phyloP scores from a whole-genome alignment of 148 eudicot genomes.

The Drosera capensis region DNA sequence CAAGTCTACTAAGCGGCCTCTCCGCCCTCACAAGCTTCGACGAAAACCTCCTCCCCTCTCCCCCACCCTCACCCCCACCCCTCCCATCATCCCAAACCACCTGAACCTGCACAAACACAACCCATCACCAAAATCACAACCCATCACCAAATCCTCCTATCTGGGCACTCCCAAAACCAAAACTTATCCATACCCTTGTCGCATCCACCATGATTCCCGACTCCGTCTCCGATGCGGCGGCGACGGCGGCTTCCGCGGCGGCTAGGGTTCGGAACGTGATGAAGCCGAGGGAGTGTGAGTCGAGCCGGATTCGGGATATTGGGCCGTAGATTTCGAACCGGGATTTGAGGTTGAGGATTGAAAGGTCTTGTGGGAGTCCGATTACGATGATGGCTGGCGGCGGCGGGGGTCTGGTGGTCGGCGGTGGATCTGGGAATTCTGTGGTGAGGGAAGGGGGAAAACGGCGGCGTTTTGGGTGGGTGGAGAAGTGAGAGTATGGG shows the following conservation, averaged over 20 bases:
- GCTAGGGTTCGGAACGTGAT: slow-evolving; percentile 47
- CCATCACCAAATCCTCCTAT: background rate
- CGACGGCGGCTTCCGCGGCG: slow-evolving; percentile 45
- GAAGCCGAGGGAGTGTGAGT: slow-evolving; percentile 40
- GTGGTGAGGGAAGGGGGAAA: slow-evolving; percentile 16
- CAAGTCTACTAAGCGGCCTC: slow-evolving; percentile 57
- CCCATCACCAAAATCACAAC: background rate
- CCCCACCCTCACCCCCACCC: slow-evolving; percentile 25
- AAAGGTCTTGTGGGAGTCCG: slow-evolving; percentile 54
- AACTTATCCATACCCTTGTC: slow-evolving; percentile 18
- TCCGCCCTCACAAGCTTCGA: slow-evolving; percentile 58
- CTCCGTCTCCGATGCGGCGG: slow-evolving; percentile 44
- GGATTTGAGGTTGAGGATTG: slow-evolving; percentile 61
- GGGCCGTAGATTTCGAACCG: slow-evolving; percentile 77
- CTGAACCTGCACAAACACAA: slow-evolving; percentile 35
- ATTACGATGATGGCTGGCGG: slow-evolving; percentile 39
- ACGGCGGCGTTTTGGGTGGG: too few species aligned
- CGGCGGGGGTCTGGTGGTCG: slow-evolving; percentile 16
- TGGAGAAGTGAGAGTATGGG: too few species aligned
- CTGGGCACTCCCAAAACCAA: background rate
- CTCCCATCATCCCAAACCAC: slow-evolving; percentile 59
- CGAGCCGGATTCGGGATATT: slow-evolving; percentile 37
- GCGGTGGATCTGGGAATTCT: background rate
- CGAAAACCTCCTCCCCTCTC: slow-evolving; percentile 11
- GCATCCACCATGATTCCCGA: slow-evolving; percentile 59